These are phyloP conservation scores for Dendrocalamus sinicus DNA, from an alignment of 176 grass and related monocot genomes.

Conservation along the genomic window DNA sequence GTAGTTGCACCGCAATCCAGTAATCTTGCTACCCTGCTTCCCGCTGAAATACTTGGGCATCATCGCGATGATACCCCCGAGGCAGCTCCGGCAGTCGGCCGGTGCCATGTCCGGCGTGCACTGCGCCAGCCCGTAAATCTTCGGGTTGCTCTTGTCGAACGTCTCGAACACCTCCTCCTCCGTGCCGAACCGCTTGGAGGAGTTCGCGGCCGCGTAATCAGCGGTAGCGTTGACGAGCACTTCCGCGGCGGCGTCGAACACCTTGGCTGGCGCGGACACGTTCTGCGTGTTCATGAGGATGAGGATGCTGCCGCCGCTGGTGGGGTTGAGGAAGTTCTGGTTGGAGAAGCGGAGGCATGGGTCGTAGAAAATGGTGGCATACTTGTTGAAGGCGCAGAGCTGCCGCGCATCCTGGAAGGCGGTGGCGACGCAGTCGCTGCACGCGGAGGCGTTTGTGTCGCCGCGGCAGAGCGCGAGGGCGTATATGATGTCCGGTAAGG, in stretches of 20 bases:
- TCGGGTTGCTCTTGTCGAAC: background rate
- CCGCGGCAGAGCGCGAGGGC: constrained; percentile 54
- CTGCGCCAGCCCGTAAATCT: constrained; percentile 54
- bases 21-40: background rate
- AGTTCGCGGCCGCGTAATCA: constrained; percentile 49
- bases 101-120: constrained; percentile 60
- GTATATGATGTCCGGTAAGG: constrained; percentile 20
- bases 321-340: constrained; percentile 44
- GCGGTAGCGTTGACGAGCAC: constrained; percentile 36
- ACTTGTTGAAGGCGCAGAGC: background rate
- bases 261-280: background rate
- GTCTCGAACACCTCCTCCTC: constrained; percentile 3
- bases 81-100: constrained; percentile 40
- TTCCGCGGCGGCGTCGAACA: constrained; percentile 35
- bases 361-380: constrained; percentile 54
- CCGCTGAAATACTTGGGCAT: background rate
- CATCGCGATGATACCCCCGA: background rate
- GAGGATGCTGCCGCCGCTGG: background rate
- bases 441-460: constrained; percentile 32
- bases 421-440: constrained; percentile 22
- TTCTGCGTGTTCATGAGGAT: constrained; percentile 16
- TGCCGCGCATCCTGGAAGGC: background rate
- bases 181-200: constrained; percentile 49
- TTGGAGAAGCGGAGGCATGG: constrained; percentile 67
- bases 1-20: constrained; percentile 21